Evolutionary conservation across 2,329 filamentous ascomycete species (phyloP).

Genomic region (Fusarium tricinctum): DNA sequence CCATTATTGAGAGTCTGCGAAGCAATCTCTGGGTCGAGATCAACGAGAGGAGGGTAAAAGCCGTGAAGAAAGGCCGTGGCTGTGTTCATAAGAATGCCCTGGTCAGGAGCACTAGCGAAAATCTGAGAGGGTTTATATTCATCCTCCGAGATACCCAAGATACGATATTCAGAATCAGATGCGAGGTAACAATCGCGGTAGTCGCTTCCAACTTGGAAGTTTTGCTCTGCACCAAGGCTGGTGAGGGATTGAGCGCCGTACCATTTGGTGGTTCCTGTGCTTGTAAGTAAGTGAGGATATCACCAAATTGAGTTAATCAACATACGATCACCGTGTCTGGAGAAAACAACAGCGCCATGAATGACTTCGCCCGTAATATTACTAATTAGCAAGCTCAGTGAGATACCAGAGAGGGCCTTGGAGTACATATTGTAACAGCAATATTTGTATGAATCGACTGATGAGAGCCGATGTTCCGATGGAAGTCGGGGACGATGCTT

Average conservation of each 20-base stretch:
- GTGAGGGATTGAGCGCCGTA: constrained; percentile 53
- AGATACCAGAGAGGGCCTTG: constrained; percentile 13
- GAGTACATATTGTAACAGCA: constrained; percentile 4
- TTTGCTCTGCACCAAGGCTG: constrained; percentile 6
- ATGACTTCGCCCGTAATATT: constrained; percentile 50
- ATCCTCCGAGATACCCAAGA: no score
- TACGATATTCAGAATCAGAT: no score
- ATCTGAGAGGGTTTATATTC: no score
- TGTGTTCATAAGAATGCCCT: no score
- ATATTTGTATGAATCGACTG: background rate
- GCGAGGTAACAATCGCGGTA: no score
- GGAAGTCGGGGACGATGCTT: constrained; percentile 11
- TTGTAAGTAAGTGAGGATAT: constrained; percentile 13
- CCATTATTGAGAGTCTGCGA: constrained; percentile 53
- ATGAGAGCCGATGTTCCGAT: background rate
- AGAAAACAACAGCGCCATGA: constrained; percentile 54
- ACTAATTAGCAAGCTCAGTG: constrained; percentile 15
- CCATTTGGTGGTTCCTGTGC: constrained; percentile 54
- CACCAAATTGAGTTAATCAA: background rate
- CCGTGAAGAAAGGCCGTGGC: constrained; percentile 56
- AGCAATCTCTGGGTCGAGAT: constrained; percentile 47
- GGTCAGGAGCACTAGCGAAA: no score
- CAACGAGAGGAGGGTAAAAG: constrained; percentile 53
- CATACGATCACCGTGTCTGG: constrained; percentile 55
- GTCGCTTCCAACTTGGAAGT: no score